A percentile compares a stretch with the other conserved stretches of the same genome.
phyloP scores from a whole-genome alignment of 1,284 basidiomycete genomes.

The Cutaneotrichosporon curvatum region DNA sequence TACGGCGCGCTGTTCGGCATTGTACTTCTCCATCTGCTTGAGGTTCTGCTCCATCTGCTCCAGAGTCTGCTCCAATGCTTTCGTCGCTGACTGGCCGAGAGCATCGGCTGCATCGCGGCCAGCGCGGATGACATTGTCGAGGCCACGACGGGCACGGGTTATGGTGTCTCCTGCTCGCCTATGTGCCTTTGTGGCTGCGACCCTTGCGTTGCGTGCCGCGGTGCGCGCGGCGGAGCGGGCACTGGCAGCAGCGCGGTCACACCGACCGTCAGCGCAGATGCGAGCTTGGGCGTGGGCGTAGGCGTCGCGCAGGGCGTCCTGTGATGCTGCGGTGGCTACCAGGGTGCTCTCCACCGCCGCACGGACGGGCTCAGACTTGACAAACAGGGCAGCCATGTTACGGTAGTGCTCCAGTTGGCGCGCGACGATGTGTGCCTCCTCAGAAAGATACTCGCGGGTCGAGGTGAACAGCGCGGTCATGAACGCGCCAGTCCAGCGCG shows the following conservation, averaged over 20 bases:
- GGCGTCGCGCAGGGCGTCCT: neutral
- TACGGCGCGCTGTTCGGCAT: too few species aligned
- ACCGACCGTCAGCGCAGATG: slow-evolving; percentile 7
- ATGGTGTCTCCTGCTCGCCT: slow-evolving; percentile 19
- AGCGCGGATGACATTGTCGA: slow-evolving; percentile 20
- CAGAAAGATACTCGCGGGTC: neutral
- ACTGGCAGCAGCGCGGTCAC: neutral
- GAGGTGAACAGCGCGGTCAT: neutral
- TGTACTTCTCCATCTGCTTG: too few species aligned
- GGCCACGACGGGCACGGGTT: slow-evolving; percentile 20
- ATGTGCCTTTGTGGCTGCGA: slow-evolving; percentile 3
- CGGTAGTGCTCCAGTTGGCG: neutral
- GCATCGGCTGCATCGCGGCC: neutral
- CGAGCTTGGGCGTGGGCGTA: neutral
- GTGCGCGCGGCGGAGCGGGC: neutral
- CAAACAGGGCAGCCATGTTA: neutral
- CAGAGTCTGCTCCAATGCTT: too few species aligned
- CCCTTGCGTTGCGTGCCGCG: neutral
- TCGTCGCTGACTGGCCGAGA: too few species aligned
- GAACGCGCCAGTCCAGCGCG: neutral
- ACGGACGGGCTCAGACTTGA: neutral
- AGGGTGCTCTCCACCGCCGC: neutral
- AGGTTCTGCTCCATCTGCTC: too few species aligned
- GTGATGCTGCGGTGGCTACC: neutral
- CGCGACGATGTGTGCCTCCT: neutral